These are phyloP conservation scores for Xylaria grammica DNA, from an alignment of 495 filamentous ascomycete genomes.

Conservation along the genomic window DNA sequence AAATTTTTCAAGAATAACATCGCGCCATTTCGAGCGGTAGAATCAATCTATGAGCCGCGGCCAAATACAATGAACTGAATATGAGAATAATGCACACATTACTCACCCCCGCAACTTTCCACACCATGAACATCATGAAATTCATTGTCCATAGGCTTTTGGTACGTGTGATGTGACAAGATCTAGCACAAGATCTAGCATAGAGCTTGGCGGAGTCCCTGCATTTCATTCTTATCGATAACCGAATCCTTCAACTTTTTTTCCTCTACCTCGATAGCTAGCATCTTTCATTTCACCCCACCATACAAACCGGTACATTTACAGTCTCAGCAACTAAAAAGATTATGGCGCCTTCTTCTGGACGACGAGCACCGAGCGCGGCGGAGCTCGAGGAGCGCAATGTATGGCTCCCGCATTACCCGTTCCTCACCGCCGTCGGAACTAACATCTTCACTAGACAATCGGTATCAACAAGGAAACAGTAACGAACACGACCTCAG, in stretches of 20 bases:
- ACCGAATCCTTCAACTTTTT: constrained; percentile 25
- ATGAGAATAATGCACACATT: too few relatives aligned
- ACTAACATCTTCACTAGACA: constrained; percentile 58
- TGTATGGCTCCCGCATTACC: constrained; percentile 29
- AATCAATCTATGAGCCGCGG: too few relatives aligned
- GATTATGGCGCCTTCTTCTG: constrained; percentile 50
- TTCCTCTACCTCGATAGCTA: constrained; percentile 2
- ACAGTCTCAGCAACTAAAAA: constrained; percentile 17
- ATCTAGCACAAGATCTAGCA: too few relatives aligned
- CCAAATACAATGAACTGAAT: too few relatives aligned
- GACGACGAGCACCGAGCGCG: constrained; percentile 40
- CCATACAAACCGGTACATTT: constrained; percentile 1
- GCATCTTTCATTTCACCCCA: constrained; percentile 25
- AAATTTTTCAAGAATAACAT: too few relatives aligned
- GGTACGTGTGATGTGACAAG: too few relatives aligned
- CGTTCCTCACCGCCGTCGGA: neutral
- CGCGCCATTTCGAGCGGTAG: too few relatives aligned
- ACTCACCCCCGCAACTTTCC: too few relatives aligned
- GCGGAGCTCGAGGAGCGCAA: constrained; percentile 49
- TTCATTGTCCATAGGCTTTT: too few relatives aligned
- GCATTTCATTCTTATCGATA: constrained; percentile 22
- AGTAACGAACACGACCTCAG: constrained; percentile 83
- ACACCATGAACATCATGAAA: too few relatives aligned
- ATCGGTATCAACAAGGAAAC: constrained; percentile 87
- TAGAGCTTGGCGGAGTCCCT: constrained; percentile 9